phyloP scores from a whole-genome alignment of 495 filamentous ascomycete species.

The Penicillium chermesinum region DNA sequence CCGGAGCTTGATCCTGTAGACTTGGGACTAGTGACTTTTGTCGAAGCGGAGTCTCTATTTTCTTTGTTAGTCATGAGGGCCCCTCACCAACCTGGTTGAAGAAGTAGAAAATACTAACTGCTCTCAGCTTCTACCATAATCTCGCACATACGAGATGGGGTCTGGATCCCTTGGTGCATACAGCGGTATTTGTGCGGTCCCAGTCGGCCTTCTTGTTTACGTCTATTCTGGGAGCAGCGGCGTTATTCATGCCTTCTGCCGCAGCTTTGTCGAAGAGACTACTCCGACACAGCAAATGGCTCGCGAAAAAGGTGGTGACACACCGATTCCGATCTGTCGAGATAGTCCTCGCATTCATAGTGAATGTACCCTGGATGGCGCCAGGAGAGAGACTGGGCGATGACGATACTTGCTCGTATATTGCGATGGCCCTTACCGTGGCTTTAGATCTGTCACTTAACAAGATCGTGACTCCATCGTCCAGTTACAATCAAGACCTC shows the following conservation, averaged over 20 bases:
- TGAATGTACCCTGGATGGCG: conserved; percentile 74
- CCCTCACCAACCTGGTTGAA: background rate
- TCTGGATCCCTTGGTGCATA: conserved; percentile 61
- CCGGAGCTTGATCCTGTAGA: conserved; percentile 62
- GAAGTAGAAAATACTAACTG: conserved; percentile 1
- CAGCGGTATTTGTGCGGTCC: conserved; percentile 54
- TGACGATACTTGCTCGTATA: conserved; percentile 67
- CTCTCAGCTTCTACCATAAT: conserved; percentile 59
- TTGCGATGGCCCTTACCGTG: conserved; percentile 63
- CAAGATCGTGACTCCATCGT: conserved; percentile 57
- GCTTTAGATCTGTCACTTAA: conserved; percentile 64
- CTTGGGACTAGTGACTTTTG: conserved; percentile 55
- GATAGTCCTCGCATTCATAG: conserved; percentile 69
- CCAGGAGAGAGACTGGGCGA: conserved; percentile 62
- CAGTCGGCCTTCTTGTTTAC: conserved; percentile 68
- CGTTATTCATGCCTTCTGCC: conserved; percentile 58
- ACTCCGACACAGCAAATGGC: conserved; percentile 56
- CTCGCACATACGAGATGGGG: conserved; percentile 73
- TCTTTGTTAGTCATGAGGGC: conserved; percentile 52
- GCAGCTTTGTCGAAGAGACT: conserved; percentile 59
- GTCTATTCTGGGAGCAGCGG: conserved; percentile 59
- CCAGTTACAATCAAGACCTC: conserved; percentile 45
- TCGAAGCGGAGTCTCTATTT: conserved; percentile 60
- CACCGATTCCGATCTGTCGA: conserved; percentile 62
- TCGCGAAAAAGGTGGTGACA: conserved; percentile 55